Conservation (phyloP, 352 stramenopile species). For the Pythium sp. region DNA sequence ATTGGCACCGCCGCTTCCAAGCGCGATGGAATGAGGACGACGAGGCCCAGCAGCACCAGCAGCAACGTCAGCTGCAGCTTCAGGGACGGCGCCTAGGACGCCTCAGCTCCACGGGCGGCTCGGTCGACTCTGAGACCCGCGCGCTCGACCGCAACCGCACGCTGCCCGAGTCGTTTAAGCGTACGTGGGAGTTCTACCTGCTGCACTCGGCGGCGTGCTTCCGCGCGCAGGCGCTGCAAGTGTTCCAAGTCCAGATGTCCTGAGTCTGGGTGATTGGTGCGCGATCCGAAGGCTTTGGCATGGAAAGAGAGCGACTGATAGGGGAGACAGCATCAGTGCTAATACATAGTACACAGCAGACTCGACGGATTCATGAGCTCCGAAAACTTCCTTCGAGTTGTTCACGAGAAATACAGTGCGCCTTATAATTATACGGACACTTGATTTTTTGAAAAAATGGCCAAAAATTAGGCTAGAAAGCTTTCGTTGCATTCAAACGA, state of each 20-base stretch:
- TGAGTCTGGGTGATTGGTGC: slow-evolving; percentile 16
- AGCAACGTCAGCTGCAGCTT: slow-evolving; percentile 4
- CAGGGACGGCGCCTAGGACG: slow-evolving; percentile 15
- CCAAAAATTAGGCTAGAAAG: too few relatives aligned
- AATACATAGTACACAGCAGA: background rate
- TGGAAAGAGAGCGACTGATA: background rate
- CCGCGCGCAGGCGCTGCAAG: slow-evolving; percentile 61
- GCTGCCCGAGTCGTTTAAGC: slow-evolving; percentile 75
- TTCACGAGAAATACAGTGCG: background rate
- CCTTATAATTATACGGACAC: too few relatives aligned
- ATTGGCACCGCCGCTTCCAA: slow-evolving; percentile 84
- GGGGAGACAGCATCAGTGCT: background rate
- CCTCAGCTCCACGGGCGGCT: background rate
- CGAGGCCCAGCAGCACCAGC: slow-evolving; percentile 8
- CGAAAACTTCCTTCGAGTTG: background rate
- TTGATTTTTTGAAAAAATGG: too few relatives aligned
- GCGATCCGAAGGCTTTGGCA: background rate
- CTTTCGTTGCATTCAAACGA: too few relatives aligned
- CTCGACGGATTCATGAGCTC: background rate
- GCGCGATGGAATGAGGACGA: slow-evolving; percentile 37
- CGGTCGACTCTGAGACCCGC: slow-evolving; percentile 10
- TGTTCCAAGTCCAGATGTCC: slow-evolving; percentile 62
- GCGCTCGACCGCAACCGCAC: slow-evolving; percentile 21
- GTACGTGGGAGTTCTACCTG: slow-evolving; percentile 89
- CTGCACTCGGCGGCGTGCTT: slow-evolving; percentile 86